phyloP scores from a whole-genome alignment of 106 monocot species.

The Allium sativum region DNA sequence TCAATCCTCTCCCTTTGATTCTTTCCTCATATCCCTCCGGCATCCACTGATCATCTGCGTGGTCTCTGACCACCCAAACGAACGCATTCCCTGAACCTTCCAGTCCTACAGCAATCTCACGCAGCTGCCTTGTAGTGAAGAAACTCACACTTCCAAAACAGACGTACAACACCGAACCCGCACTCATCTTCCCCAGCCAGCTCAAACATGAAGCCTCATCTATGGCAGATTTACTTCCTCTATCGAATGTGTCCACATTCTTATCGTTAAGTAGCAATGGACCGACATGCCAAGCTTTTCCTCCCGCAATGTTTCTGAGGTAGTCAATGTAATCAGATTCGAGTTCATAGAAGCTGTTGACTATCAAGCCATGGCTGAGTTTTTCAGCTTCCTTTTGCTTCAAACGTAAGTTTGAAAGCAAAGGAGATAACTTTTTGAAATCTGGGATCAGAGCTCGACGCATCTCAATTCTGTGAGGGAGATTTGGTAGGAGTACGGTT shows the following conservation, averaged over 20 bases:
- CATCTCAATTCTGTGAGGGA: constrained; percentile 1
- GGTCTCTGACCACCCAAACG: neutral
- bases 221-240: no score
- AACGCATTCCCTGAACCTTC: neutral
- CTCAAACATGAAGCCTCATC: neutral
- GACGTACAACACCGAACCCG: neutral
- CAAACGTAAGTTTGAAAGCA: no score
- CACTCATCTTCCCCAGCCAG: neutral
- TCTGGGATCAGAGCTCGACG: neutral
- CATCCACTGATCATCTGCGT: neutral
- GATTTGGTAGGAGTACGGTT: neutral
- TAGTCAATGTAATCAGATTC: no score
- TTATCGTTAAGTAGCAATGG: no score
- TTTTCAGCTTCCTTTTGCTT: no score
- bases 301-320: no score
- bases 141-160: neutral
- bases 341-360: no score
- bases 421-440: no score
- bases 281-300: no score
- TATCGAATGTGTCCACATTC: neutral
- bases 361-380: no score
- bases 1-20: neutral
- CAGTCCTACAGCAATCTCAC: neutral
- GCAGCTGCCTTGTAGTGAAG: neutral
- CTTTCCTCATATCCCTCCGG: constrained; percentile 4